Conservation (phyloP, 2,329 filamentous ascomycete species). For the Fusarium falciforme region DNA sequence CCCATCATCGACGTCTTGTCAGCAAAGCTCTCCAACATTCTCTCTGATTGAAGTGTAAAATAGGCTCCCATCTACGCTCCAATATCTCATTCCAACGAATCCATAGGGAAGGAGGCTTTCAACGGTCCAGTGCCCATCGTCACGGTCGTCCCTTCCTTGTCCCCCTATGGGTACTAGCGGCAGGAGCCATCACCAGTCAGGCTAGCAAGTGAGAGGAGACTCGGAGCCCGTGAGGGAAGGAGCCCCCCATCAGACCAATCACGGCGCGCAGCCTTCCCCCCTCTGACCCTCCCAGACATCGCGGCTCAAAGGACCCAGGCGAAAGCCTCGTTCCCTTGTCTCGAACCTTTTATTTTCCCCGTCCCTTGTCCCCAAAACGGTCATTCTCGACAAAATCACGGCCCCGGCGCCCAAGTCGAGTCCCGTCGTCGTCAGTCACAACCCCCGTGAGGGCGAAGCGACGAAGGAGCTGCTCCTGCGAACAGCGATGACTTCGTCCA, state of each 20-base stretch:
- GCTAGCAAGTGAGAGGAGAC: slow-evolving; percentile 36
- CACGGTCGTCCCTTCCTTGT: slow-evolving; percentile 15
- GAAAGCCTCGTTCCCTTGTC: slow-evolving; percentile 44
- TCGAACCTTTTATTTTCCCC: slow-evolving; percentile 44
- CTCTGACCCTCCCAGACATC: slow-evolving; percentile 43
- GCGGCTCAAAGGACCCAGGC: slow-evolving; percentile 43
- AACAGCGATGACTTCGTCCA: slow-evolving; percentile 72
- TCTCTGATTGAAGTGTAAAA: background rate
- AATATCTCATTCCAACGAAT: background rate
- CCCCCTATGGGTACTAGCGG: slow-evolving; percentile 29
- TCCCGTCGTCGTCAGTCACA: slow-evolving; percentile 31
- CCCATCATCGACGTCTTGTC: background rate
- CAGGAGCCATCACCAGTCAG: slow-evolving; percentile 30
- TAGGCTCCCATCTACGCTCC: background rate
- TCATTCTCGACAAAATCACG: slow-evolving; percentile 28
- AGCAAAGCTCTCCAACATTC: background rate
- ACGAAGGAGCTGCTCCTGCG: slow-evolving; percentile 67
- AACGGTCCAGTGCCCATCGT: slow-evolving; percentile 6
- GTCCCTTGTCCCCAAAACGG: slow-evolving; percentile 27
- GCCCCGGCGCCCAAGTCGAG: slow-evolving; percentile 36
- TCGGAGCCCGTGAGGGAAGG: slow-evolving; percentile 31
- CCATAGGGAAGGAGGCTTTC: slow-evolving; percentile 5
- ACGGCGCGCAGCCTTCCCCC: slow-evolving; percentile 34
- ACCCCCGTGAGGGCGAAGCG: slow-evolving; percentile 47
- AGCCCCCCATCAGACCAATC: slow-evolving; percentile 35